Base-by-base conservation (phyloP, 169 alveolate genomes). In the Eimeria praecox region DNA sequence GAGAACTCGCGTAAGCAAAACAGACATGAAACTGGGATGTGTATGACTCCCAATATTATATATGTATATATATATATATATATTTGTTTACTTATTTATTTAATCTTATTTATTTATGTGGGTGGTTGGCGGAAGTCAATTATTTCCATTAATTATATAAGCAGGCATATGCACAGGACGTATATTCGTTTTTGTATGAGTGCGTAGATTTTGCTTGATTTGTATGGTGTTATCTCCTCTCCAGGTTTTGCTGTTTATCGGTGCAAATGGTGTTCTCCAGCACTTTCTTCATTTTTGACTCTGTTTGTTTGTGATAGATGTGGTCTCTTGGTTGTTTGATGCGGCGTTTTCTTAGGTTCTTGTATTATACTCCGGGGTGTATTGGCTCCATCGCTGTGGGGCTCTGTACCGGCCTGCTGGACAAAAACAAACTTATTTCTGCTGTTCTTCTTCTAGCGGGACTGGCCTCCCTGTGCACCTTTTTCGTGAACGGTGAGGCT, bases 341-440 rank as follows among this genome's bases (percentile, higher is more conserved):
- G 42, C 42, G 4, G 5, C 20, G 77, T 27, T 66, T 22, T 66
- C 20, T 71, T 73, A 92, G 92, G 69, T 86, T 94, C 40, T 80
- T 94, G 49, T 94, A 73, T 59, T 94, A 94, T 75, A 49, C 90
- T 44, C 96, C 96, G 30, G 96, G 96, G 1, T 73, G 86, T 44
- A n/a, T 94, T 38, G 96, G 94, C 30, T 95, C 96, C 27, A 56
- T 94, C 42, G 44, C 87, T 16, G 95, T 94, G 40, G 95, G 96
- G 49, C 46, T 44, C 77, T 94, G 62, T 49, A 69, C 59, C 38
- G 90, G 75, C 33, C 30, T 62, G 42, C 54, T 80, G 10, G 90
- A 40, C 44, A 56, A 49, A 75, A 88, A 83, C 46, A 77, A 40
- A 52, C 92, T 92, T 16, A 73, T 92, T 14, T 44, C 92, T 5